A percentile compares a stretch with the other conserved stretches of the same genome.
These are phyloP conservation scores for Cucurbitaria berberidis DNA, from an alignment of 2,329 filamentous ascomycete species.

Conservation along the genomic window DNA sequence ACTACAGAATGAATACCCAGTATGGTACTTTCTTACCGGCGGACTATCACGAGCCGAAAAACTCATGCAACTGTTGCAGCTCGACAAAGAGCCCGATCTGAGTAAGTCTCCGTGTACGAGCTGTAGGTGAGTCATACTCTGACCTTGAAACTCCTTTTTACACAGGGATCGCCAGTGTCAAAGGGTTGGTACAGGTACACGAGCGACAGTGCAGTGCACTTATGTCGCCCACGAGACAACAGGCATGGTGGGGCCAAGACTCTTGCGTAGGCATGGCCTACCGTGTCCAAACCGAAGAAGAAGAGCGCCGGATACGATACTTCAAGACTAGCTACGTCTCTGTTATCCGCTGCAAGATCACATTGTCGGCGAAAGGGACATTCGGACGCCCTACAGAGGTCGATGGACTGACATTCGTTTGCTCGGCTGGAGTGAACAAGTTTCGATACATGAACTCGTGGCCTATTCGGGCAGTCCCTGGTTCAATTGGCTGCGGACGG, in stretches of 20 bases:
- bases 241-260: neutral
- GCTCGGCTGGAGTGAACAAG: neutral
- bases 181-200: neutral
- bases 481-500: neutral
- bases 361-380: neutral
- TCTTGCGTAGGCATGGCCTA: slow-evolving; percentile 2
- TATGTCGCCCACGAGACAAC: neutral
- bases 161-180: neutral
- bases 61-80: slow-evolving; percentile 3
- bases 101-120: neutral
- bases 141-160: neutral
- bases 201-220: neutral
- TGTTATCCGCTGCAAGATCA: slow-evolving; percentile 6
- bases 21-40: slow-evolving; percentile 15
- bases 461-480: neutral
- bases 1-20: slow-evolving; percentile 5
- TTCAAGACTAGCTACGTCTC: slow-evolving; percentile 5
- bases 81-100: neutral
- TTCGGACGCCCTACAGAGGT: neutral
- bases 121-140: neutral
- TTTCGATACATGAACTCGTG: neutral
- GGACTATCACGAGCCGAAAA: neutral
- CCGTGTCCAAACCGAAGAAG: neutral
- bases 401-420: slow-evolving; percentile 8
- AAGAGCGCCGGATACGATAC: slow-evolving; percentile 3